Conservation (phyloP, 2,329 filamentous ascomycete genomes). For the Xenoacremonium recifei region DNA sequence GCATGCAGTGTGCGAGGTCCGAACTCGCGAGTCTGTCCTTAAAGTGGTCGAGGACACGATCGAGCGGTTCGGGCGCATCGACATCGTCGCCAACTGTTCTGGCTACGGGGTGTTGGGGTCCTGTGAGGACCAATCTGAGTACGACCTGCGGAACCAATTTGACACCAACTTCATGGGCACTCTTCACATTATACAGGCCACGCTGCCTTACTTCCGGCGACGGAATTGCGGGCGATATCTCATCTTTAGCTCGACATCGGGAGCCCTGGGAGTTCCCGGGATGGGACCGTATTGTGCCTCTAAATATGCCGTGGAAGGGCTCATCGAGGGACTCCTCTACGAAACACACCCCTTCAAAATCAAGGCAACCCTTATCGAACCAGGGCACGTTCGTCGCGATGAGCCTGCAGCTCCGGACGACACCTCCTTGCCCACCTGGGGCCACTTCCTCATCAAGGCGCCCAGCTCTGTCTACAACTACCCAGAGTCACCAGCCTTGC, state of each 20-base stretch:
- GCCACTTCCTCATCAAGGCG: slow-evolving; percentile 87
- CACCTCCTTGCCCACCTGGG: slow-evolving; percentile 72
- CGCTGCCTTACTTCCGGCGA: slow-evolving; percentile 81
- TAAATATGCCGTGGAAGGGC: slow-evolving; percentile 93
- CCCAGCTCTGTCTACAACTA: slow-evolving; percentile 79
- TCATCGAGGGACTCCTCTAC: slow-evolving; percentile 96
- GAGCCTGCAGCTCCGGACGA: slow-evolving; percentile 59
- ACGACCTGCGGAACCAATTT: slow-evolving; percentile 93
- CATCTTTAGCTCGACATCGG: slow-evolving; percentile 91
- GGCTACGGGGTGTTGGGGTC: slow-evolving; percentile 94
- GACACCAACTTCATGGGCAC: slow-evolving; percentile 98
- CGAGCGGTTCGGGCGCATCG: slow-evolving; percentile 74
- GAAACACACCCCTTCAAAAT: slow-evolving; percentile 90
- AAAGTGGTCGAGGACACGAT: slow-evolving; percentile 69
- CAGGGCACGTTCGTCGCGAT: slow-evolving; percentile 83
- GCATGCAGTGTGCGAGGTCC: slow-evolving; percentile 85
- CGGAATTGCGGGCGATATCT: slow-evolving; percentile 78
- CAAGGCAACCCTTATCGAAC: slow-evolving; percentile 90
- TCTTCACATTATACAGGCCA: slow-evolving; percentile 86
- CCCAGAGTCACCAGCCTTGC: slow-evolving; percentile 77
- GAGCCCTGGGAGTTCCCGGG: slow-evolving; percentile 89
- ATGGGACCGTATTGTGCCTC: slow-evolving; percentile 93
- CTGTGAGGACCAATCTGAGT: slow-evolving; percentile 95
- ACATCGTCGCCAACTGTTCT: slow-evolving; percentile 90
- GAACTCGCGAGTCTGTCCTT: slow-evolving; percentile 74